Conservation (phyloP, 805 yeast species). For the Kuraishia hungarica region DNA sequence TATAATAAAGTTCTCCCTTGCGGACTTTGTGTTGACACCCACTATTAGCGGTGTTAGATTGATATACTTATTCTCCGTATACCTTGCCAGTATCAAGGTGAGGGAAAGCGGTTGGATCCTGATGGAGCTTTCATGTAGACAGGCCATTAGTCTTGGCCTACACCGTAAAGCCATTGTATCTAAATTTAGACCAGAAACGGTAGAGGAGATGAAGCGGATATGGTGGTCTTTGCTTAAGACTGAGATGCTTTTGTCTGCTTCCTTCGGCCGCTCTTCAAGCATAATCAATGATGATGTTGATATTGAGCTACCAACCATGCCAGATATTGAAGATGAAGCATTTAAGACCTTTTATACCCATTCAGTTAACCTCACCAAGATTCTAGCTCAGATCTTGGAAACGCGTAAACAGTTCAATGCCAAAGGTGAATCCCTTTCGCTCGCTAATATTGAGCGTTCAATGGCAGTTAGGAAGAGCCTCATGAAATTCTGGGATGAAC, state of each 20-base stretch:
- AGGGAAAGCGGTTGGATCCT: conserved; percentile 41
- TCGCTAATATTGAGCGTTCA: conserved; percentile 31
- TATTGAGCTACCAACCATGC: conserved; percentile 26
- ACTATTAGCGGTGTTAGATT: conserved; percentile 35
- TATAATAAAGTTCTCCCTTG: conserved; percentile 30
- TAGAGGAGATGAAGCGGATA: conserved; percentile 31
- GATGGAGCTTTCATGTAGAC: conserved; percentile 37
- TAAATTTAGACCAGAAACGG: conserved; percentile 22
- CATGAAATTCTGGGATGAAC: conserved; percentile 23
- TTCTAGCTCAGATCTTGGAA: conserved; percentile 30
- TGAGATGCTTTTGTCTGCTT: conserved; percentile 31
- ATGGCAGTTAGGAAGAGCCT: conserved; percentile 26
- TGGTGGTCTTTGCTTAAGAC: conserved; percentile 36
- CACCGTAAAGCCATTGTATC: conserved; percentile 30
- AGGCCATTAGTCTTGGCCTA: conserved; percentile 38
- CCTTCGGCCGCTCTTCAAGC: conserved; percentile 38
- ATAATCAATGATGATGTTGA: conserved; percentile 36
- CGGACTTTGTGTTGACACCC: conserved; percentile 36
- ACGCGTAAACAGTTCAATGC: conserved; percentile 24
- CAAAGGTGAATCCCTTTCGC: conserved; percentile 29
- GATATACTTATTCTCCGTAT: conserved; percentile 30
- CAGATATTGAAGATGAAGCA: conserved; percentile 20
- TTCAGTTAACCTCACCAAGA: conserved; percentile 25
- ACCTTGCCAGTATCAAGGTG: conserved; percentile 33
- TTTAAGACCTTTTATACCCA: conserved; percentile 23